Evolutionary conservation across 2,329 filamentous ascomycete genomes (phyloP).

Genomic region (Colletotrichum orbiculare): DNA sequence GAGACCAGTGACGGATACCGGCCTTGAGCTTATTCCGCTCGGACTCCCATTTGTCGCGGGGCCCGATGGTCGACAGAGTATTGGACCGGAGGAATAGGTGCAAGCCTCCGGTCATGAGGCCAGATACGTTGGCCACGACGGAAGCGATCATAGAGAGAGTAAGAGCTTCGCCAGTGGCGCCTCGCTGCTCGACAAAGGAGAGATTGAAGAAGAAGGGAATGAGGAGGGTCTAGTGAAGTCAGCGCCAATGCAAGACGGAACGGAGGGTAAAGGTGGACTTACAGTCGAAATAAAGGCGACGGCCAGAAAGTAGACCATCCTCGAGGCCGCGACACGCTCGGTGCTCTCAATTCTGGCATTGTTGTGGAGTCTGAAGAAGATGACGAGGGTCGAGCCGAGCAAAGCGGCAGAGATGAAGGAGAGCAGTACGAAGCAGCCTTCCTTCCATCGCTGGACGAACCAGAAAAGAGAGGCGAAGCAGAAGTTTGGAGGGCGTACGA

Average conservation of each 20-base stretch:
- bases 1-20: constrained; percentile 57
- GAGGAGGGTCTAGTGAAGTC: constrained; percentile 61
- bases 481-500: constrained; percentile 64
- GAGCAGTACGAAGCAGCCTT: constrained; percentile 66
- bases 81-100: constrained; percentile 76
- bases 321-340: constrained; percentile 72
- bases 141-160: constrained; percentile 71
- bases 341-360: constrained; percentile 65
- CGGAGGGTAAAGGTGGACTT: constrained; percentile 42
- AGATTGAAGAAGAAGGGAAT: constrained; percentile 73
- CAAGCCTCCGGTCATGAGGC: constrained; percentile 72
- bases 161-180: constrained; percentile 53
- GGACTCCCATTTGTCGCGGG: constrained; percentile 59
- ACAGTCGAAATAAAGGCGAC: constrained; percentile 69
- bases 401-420: constrained; percentile 62
- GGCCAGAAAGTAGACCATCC: constrained; percentile 76
- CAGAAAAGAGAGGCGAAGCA: constrained; percentile 77
- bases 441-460: constrained; percentile 72
- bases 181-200: constrained; percentile 54
- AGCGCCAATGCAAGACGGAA: constrained; percentile 37
- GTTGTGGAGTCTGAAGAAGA: constrained; percentile 68
- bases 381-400: constrained; percentile 60
- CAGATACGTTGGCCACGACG: constrained; percentile 74
- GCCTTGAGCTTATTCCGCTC: constrained; percentile 57
- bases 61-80: constrained; percentile 65